Evolutionary conservation across 208 protist species (phyloP).

Genomic region (Endotrypanum monterogeii): DNA sequence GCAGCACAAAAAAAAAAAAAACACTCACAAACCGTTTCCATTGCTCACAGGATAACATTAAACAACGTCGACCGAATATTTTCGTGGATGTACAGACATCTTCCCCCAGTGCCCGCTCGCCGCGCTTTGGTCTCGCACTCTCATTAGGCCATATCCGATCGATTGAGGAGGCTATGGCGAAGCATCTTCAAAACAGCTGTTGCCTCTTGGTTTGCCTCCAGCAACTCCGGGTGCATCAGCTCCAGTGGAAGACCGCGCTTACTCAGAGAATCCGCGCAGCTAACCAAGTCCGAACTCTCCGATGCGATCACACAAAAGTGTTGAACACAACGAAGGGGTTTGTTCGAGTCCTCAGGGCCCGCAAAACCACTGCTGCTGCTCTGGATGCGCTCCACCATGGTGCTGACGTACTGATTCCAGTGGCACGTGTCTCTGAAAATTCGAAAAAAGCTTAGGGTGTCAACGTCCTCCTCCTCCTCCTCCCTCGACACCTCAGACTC

Average conservation of each 20-base stretch:
- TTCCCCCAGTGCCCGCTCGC: background rate
- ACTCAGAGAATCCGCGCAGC: conserved; percentile 46
- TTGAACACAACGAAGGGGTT: conserved; percentile 21
- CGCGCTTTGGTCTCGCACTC: background rate
- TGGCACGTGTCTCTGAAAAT: conserved; percentile 66
- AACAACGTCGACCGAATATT: background rate
- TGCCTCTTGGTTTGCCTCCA: conserved; percentile 39
- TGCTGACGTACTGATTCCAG: conserved; percentile 76
- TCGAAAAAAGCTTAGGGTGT: conserved; percentile 65
- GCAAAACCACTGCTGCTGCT: conserved; percentile 3
- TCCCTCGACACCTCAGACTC: conserved; percentile 22
- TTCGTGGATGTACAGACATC: background rate
- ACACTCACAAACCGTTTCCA: background rate
- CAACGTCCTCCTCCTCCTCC: conserved; percentile 24
- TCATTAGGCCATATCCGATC: background rate
- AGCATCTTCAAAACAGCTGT: conserved; percentile 36
- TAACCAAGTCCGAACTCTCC: conserved; percentile 54
- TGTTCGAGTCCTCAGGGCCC: conserved; percentile 20
- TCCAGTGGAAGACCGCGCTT: conserved; percentile 78
- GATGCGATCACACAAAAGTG: conserved; percentile 77
- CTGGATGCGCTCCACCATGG: conserved; percentile 40
- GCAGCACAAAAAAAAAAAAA: background rate
- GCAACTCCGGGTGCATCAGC: conserved; percentile 61
- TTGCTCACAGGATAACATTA: background rate
- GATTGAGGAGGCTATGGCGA: conserved; percentile 29